Base-by-base conservation (phyloP, 2,329 filamentous ascomycete species). In the Stachybotrys echinatus region DNA sequence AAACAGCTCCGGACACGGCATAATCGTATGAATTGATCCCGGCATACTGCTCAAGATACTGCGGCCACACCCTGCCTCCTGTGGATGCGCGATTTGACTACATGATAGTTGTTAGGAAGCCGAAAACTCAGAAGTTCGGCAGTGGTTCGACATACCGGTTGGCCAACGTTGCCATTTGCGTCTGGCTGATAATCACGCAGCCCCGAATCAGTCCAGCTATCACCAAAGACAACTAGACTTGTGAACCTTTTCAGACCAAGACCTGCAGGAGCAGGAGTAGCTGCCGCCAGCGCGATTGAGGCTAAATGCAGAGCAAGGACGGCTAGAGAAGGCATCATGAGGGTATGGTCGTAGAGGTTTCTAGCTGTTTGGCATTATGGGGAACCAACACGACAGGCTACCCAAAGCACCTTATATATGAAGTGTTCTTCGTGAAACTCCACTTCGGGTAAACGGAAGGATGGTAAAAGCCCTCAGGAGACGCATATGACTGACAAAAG, bases 1-100 rank as follows among this genome's bases (percentile, higher is more conserved):
- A 46, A 23, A 46, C 44, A 27, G 44, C 44, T 12, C 44, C 44
- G 21, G 23, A 34, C 3, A 46, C 44, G 23, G 44, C 44, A 7
- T 46, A 46, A 19, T 46, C 44, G n/a, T 46, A 46, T 18, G 44
- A 46, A n/a, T 46, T 46, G 44, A 46, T 23, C 17, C 44, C 44
- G 18, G 27, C 44, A 37, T 46, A 46, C 19, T 46, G 44, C 27
- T 46, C 44, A n/a, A 46, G n/a, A 18, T 46, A 46, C 18, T 46
- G 44, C 3, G 44, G 44, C 44, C 44, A 46, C 12, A 46, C 44
- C 12, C 44, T 17, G 8, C 44, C 44, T 3, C 44, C 44, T 6
- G 44, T 46, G 8, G 44, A 46, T 19, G 44, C 44, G 2, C 27
- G 34, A 19, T 46, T 46, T 37, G 44, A 46, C 44, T 46, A 20